Base-by-base conservation (phyloP, 257 asterid species). In the Linaria vulgaris region DNA sequence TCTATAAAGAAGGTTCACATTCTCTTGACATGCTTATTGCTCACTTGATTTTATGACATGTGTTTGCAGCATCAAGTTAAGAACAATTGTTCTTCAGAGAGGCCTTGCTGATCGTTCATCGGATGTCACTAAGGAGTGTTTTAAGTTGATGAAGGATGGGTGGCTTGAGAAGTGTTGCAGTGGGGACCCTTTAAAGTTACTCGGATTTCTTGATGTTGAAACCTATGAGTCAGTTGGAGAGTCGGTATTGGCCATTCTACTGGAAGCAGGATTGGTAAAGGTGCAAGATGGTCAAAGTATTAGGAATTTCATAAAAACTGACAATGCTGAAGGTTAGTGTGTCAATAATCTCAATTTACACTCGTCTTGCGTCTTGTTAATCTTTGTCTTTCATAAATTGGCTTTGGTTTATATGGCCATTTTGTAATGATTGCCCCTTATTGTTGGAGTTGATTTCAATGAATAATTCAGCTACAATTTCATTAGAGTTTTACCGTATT, bases 171-270 rank as follows among this genome's bases (percentile, higher is more conserved):
- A 89, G 66, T 76, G 80, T 75, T 87, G 99, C 88, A 81, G 80
- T 27, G 91, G 84, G 60, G 84, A 90, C 75, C 88, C 87, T 47
- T 66, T 87, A 54, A 75, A 79, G 72, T 83, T 92, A 58, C 90
- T 92, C 62, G 84, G 83, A 72, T 92, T 66, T 76, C 95, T 92
- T 65, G 99, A 92, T 74, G 97, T 92, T 61, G 99, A 92, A 84
- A 92, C 99, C 65, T 92, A 92, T 77, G 99, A 94, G 78, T 76
- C 74, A 47, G 91, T 83, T 20, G 97, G 95, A 54, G 99, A 82
- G 78, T 79, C 80, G 38, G 97, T 84, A 59, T 78, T 87, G 80
- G 62, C 71, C 63, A 78, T 78, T 65, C 82, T 94, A 49, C 73
- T 85, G 62, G 87, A 80, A 78, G 95, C 70, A 62, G 95, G 88